phyloP scores from a whole-genome alignment of 306 rosid genomes.

The Crotalaria pallida region DNA sequence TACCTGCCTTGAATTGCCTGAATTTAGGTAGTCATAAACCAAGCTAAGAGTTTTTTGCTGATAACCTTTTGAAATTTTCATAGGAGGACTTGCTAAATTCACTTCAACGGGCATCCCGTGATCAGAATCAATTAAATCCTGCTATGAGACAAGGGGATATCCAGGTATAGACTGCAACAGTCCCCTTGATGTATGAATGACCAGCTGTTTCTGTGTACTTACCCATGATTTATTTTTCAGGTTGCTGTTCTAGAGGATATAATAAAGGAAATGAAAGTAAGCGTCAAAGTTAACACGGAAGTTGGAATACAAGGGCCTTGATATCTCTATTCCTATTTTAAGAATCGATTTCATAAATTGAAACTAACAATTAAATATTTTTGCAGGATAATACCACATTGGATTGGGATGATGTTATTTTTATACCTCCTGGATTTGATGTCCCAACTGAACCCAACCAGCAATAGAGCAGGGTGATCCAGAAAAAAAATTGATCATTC shows the following conservation, averaged over 20 bases:
- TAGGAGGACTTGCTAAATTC: constrained; percentile 90
- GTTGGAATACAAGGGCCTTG: background rate
- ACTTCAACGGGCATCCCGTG: constrained; percentile 50
- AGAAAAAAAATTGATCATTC: constrained; percentile 16
- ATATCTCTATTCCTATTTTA: background rate
- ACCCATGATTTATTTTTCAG: constrained; percentile 36
- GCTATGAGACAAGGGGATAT: constrained; percentile 63
- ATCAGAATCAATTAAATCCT: constrained; percentile 66
- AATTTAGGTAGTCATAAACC: constrained; percentile 10
- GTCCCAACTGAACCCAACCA: constrained; percentile 54
- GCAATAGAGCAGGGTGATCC: constrained; percentile 21
- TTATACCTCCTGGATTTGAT: constrained; percentile 91
- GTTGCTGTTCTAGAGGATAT: constrained; percentile 84
- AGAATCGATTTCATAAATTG: background rate
- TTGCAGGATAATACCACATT: constrained; percentile 68
- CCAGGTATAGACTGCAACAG: constrained; percentile 47
- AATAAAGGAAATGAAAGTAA: constrained; percentile 89
- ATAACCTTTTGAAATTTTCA: constrained; percentile 19
- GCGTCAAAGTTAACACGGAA: constrained; percentile 12
- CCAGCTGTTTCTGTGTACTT: constrained; percentile 9
- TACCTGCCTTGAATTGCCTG: constrained; percentile 1
- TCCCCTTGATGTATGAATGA: constrained; percentile 5
- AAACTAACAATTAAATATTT: constrained; percentile 9
- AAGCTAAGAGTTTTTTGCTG: background rate
- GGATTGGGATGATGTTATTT: constrained; percentile 69